These are phyloP conservation scores for Podaxis mareebaensis DNA, from an alignment of 768 basidiomycete species.

Conservation along the genomic window DNA sequence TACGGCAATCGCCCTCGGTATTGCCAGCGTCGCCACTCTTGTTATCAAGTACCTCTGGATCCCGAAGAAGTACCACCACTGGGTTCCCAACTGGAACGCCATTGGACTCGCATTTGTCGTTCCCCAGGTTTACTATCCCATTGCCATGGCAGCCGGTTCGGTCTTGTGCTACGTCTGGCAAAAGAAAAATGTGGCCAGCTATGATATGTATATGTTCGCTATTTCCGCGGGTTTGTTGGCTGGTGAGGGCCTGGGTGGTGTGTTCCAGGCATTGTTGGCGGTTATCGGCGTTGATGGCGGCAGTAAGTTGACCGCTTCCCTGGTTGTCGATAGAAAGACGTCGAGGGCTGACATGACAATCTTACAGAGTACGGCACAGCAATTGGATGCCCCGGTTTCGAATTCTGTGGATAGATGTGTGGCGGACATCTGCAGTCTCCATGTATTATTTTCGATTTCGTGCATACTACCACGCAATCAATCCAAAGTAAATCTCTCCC, in stretches of 20 bases:
- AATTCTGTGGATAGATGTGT: conserved; percentile 47
- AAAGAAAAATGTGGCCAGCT: conserved; percentile 40
- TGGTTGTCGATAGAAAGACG: neutral
- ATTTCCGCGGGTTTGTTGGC: conserved; percentile 55
- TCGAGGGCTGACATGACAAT: neutral
- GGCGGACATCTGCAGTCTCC: neutral
- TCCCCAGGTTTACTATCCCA: conserved; percentile 48
- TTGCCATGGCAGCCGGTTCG: conserved; percentile 55
- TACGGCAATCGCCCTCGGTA: conserved; percentile 54
- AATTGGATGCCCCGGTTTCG: conserved; percentile 53
- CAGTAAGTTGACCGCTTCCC: conserved; percentile 30
- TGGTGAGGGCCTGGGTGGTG: conserved; percentile 63
- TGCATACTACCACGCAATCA: too few relatives aligned
- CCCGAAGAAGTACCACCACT: conserved; percentile 50
- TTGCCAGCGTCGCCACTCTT: conserved; percentile 45
- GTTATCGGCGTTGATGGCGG: conserved; percentile 51
- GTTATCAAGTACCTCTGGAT: conserved; percentile 46
- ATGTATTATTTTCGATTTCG: neutral
- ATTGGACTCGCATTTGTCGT: conserved; percentile 56
- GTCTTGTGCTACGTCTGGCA: conserved; percentile 50
- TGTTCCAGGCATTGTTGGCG: conserved; percentile 57
- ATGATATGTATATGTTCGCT: conserved; percentile 62
- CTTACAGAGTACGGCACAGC: conserved; percentile 44
- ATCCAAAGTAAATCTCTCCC: too few relatives aligned
- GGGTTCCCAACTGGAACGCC: conserved; percentile 58